Base-by-base conservation (phyloP, 176 grass and related monocot genomes). In the Avena insularis region DNA sequence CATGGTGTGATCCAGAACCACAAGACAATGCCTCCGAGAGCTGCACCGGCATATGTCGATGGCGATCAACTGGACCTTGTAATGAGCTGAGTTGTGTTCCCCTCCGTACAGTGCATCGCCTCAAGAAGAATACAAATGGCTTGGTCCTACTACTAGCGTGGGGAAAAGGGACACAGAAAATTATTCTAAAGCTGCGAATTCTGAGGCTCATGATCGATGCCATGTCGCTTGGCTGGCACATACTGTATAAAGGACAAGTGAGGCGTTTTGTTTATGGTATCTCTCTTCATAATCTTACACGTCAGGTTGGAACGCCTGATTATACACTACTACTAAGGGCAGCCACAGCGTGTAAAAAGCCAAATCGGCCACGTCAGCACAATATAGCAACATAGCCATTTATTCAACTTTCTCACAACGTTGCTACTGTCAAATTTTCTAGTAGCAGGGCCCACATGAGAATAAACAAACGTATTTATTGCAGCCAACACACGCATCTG, bases 191-290 rank as follows among this genome's bases (percentile, higher is more conserved):
- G 53, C 13, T 60, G n/a, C 66, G 19, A 20, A 35, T 68, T n/a
- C 1, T 65, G 79, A 80, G 59, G 68, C 85, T 64, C 47, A 21
- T 3, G 47, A 16, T 2, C 0, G 21, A 75, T 75, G 68, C 17
- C 74, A 78, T 65, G 21, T 80, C 67, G 19, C 77, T 81, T 36
- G 31, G 47, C 16, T 75, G 86, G 70, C 80, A 8, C 48, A 25
- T 31, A 23, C 23, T 23, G 23, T 23, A 53, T n/a, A 38, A 47
- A 77, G 21, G 79, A 83, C 50, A 48, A 3, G 62, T 21, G 20
- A 69, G 16, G 8, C 25, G 10, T 56, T 72, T 19, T 19, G 1
- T 74, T 50, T 87, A 36, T 27, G 33, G 33, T 58, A 35, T 33
- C 65, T 29, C 77, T 60, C 36, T 76, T 56, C 8, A 20, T 68